These are phyloP conservation scores for Cyberlindnera mrakii DNA, from an alignment of 805 yeast genomes.

Conservation along the genomic window DNA sequence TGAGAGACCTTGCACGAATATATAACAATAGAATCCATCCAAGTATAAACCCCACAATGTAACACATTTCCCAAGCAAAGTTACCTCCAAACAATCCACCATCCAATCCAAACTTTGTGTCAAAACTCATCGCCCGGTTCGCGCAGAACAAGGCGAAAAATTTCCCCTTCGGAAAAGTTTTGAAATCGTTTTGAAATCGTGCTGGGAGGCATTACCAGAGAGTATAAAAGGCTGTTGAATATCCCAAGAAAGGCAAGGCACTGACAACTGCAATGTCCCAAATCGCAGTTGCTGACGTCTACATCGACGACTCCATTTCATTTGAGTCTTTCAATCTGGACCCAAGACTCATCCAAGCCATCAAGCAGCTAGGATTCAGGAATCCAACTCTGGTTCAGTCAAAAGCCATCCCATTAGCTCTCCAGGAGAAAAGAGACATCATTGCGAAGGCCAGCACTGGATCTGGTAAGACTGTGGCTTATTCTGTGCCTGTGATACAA, in stretches of 20 bases:
- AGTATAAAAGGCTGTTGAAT: neutral
- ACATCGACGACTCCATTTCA: constrained; percentile 60
- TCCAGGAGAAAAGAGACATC: constrained; percentile 85
- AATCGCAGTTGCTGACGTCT: constrained; percentile 56
- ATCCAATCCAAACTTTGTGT: neutral
- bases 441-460: constrained; percentile 95
- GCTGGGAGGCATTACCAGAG: neutral
- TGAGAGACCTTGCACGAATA: no score
- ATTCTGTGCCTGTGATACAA: constrained; percentile 81
- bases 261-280: neutral
- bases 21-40: no score
- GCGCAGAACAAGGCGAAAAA: neutral
- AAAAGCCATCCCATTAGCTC: constrained; percentile 85
- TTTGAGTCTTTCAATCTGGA: constrained; percentile 81
- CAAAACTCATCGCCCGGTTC: neutral
- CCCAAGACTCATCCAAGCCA: constrained; percentile 77
- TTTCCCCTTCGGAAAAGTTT: neutral
- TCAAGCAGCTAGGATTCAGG: constrained; percentile 70
- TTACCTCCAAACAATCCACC: no score
- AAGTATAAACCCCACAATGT: no score
- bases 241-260: constrained; percentile 15
- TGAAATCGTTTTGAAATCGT: neutral
- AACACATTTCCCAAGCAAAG: no score
- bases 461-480: constrained; percentile 92
- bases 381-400: constrained; percentile 90